phyloP scores from a whole-genome alignment of 306 rosid species.

The Lablab purpureus region DNA sequence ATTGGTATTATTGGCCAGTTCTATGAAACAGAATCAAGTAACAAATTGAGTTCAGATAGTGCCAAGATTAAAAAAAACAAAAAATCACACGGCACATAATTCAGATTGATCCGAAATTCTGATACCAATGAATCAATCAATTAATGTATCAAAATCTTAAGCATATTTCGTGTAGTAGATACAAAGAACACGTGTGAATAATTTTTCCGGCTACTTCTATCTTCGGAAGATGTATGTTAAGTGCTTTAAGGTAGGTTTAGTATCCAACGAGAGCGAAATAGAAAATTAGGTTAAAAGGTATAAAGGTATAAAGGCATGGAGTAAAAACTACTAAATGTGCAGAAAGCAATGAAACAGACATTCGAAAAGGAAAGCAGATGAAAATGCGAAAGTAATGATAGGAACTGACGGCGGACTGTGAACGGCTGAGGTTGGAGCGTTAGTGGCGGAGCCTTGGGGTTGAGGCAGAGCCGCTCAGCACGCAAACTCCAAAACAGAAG shows the following conservation, averaged over 20 bases:
- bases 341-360: background rate
- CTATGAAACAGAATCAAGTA: slow-evolving; percentile 32
- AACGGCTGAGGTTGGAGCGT: too few species aligned
- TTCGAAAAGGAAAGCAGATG: background rate
- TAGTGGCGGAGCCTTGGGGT: background rate
- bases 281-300: background rate
- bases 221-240: background rate
- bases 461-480: background rate
- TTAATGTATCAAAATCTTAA: background rate
- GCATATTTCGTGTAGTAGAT: background rate
- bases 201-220: background rate
- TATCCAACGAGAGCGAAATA: background rate
- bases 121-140: background rate
- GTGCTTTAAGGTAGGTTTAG: background rate
- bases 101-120: background rate
- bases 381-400: background rate
- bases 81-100: background rate
- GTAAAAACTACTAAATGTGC: background rate
- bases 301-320: background rate
- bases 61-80: background rate
- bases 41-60: slow-evolving; percentile 10
- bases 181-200: background rate
- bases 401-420: background rate
- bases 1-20: slow-evolving; percentile 50
- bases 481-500: too few species aligned